Evolutionary conservation across 495 filamentous ascomycete genomes (phyloP).

Genomic region (Neurospora intermedia): DNA sequence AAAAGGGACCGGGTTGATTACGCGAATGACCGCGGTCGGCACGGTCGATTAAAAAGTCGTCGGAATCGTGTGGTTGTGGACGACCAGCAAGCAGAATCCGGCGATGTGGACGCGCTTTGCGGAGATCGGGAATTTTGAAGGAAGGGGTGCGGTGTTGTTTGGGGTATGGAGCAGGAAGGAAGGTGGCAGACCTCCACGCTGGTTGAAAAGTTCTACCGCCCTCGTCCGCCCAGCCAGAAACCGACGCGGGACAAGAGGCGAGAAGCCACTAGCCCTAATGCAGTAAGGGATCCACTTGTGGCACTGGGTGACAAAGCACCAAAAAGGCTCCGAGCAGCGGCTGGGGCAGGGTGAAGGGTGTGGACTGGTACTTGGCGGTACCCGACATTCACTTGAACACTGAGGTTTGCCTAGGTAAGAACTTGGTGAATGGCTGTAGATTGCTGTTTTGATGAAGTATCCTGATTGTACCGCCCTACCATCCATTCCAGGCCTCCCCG

Average conservation of each 20-base stretch:
- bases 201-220: conserved; percentile 23
- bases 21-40: conserved; percentile 13
- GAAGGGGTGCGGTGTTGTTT: conserved; percentile 10
- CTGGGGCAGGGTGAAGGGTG: not conserved
- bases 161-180: conserved; percentile 21
- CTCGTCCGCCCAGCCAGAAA: not conserved
- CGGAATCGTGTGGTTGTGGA: conserved; percentile 7
- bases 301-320: not conserved
- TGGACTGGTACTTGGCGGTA: not conserved
- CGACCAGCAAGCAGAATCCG: conserved; percentile 16
- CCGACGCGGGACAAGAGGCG: not conserved
- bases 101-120: conserved; percentile 28
- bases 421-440: not conserved
- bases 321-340: not conserved
- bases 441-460: not conserved
- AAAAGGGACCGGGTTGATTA: conserved; percentile 6
- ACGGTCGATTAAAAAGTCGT: conserved; percentile 15
- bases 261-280: not conserved
- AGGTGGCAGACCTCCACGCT: conserved; percentile 14
- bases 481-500: not conserved
- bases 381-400: not conserved
- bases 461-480: not conserved
- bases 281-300: not conserved
- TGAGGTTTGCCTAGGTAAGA: not conserved
- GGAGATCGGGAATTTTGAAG: conserved; percentile 14